Evolutionary conservation across 1,284 basidiomycete genomes (phyloP).

Genomic region (Xerocomus nothofagi): DNA sequence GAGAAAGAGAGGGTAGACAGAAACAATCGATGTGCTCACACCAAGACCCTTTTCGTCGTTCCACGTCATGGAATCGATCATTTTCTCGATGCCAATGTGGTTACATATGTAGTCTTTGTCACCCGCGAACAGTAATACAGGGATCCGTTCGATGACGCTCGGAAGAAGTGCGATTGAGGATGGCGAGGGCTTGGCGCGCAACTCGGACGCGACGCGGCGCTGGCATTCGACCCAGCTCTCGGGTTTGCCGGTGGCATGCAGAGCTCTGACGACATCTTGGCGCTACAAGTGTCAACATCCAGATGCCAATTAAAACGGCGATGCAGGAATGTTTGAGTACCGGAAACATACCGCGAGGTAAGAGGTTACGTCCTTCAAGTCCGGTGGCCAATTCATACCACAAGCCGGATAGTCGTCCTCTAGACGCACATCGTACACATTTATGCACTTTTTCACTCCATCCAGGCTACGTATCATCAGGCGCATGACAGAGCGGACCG

Average conservation of each 20-base stretch:
- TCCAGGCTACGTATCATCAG: conserved; percentile 53
- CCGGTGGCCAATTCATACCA: conserved; percentile 99
- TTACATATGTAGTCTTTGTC: conserved; percentile 98
- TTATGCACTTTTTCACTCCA: conserved; percentile 79
- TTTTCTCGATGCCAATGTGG: conserved; percentile 85
- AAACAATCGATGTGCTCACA: conserved; percentile 47
- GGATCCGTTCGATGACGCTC: conserved; percentile 73
- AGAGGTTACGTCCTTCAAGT: conserved; percentile 71
- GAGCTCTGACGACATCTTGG: conserved; percentile 74
- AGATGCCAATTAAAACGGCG: background rate
- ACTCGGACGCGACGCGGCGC: conserved; percentile 62
- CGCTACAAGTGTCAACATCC: conserved; percentile 46
- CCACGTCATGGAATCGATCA: conserved; percentile 86
- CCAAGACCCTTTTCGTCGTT: conserved; percentile 82
- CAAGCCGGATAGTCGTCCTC: conserved; percentile 87
- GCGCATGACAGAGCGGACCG: background rate
- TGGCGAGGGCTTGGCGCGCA: conserved; percentile 58
- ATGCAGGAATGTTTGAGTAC: background rate
- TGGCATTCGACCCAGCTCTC: conserved; percentile 92
- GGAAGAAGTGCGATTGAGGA: conserved; percentile 83
- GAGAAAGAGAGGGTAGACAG: conserved; percentile 2
- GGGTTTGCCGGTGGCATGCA: conserved; percentile 81
- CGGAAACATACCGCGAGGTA: conserved; percentile 74
- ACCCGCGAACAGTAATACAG: conserved; percentile 90
- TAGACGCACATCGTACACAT: conserved; percentile 93